Conservation (phyloP, 306 rosid species). For the Gastrolobium villosum region DNA sequence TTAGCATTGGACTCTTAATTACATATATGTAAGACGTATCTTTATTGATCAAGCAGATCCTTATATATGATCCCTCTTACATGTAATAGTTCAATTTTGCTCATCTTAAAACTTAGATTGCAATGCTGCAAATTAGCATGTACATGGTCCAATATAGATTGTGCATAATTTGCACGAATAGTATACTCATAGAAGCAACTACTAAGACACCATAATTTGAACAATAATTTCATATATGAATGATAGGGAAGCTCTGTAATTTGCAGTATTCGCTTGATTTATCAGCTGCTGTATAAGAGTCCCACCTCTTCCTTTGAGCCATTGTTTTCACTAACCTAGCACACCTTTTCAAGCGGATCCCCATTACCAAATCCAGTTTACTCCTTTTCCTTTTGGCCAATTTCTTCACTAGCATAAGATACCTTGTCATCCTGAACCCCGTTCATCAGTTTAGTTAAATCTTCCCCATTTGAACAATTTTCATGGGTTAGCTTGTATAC, state of each 20-base stretch:
- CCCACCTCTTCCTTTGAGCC: conserved; percentile 28
- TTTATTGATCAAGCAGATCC: not conserved
- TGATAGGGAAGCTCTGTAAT: too few relatives aligned
- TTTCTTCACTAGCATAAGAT: conserved; percentile 5
- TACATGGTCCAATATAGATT: not conserved
- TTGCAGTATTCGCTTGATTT: too few relatives aligned
- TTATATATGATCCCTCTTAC: not conserved
- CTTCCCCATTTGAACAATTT: conserved; percentile 36
- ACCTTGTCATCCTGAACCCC: conserved; percentile 9
- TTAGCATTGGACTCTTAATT: not conserved
- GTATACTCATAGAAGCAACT: not conserved
- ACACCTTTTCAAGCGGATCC: not conserved
- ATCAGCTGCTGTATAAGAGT: too few relatives aligned
- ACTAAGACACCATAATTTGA: not conserved
- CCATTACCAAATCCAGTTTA: conserved; percentile 23
- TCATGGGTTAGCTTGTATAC: conserved; percentile 31
- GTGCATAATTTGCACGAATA: not conserved
- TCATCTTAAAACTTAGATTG: not conserved
- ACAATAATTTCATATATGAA: too few relatives aligned
- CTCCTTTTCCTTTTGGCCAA: conserved; percentile 33
- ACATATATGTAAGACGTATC: not conserved
- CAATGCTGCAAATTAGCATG: not conserved
- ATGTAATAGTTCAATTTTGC: not conserved
- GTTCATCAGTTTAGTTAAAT: conserved; percentile 19
- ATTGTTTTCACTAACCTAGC: conserved; percentile 20